A percentile compares a stretch with the other conserved stretches of the same genome.
Evolutionary conservation across 2,329 filamentous ascomycete genomes (phyloP).

Genomic region (Trichoderma asperellum): DNA sequence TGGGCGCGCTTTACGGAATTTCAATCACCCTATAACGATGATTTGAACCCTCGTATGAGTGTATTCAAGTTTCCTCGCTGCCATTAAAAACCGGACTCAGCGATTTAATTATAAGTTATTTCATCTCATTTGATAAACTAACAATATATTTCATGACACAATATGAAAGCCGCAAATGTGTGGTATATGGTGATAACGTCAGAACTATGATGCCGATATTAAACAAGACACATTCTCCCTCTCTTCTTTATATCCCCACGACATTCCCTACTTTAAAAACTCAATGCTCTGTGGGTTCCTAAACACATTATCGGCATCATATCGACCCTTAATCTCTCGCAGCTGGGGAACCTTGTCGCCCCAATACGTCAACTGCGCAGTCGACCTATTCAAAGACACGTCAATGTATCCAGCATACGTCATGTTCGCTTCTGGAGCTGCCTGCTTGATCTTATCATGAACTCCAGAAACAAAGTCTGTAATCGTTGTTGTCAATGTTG

Average conservation of each 20-base stretch:
- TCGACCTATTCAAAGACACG: conserved; percentile 46
- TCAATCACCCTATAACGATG: too few relatives aligned
- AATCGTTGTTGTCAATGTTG: conserved; percentile 50
- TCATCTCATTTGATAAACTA: too few relatives aligned
- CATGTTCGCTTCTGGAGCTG: conserved; percentile 47
- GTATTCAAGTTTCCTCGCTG: too few relatives aligned
- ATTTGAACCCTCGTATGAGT: too few relatives aligned
- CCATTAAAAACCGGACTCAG: too few relatives aligned
- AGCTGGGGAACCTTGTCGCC: conserved; percentile 54
- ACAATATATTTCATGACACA: too few relatives aligned
- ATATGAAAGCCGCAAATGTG: too few relatives aligned
- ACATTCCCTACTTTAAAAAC: background rate
- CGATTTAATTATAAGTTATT: too few relatives aligned
- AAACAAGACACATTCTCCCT: background rate
- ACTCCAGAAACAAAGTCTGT: conserved; percentile 57
- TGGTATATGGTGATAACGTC: too few relatives aligned
- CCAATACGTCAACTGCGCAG: conserved; percentile 59
- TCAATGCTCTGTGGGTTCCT: conserved; percentile 62
- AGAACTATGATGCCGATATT: too few relatives aligned
- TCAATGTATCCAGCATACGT: conserved; percentile 69
- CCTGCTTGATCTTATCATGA: conserved; percentile 48
- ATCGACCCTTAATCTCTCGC: conserved; percentile 53
- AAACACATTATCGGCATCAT: conserved; percentile 60
- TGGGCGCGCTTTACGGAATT: too few relatives aligned
- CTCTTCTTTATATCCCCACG: too few relatives aligned